Evolutionary conservation across 352 stramenopile species (phyloP).

Genomic region (Thraustotheca clavata): DNA sequence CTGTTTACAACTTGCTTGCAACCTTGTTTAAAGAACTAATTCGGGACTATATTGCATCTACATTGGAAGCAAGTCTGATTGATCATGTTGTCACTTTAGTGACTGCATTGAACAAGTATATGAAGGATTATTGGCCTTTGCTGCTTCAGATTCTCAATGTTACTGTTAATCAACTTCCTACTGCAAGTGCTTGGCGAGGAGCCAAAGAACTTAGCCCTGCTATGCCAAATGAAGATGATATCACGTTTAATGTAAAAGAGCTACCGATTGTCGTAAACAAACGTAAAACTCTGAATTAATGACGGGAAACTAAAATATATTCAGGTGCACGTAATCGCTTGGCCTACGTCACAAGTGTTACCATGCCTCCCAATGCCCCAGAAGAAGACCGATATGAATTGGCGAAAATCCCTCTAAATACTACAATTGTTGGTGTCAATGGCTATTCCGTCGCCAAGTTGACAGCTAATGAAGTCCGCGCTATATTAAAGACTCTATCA

Average conservation of each 20-base stretch:
- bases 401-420: neutral
- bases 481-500: conserved; percentile 41
- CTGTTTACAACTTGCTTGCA: conserved; percentile 75
- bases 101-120: conserved; percentile 71
- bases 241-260: conserved; percentile 35
- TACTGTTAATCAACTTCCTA: conserved; percentile 61
- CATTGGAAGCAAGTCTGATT: conserved; percentile 73
- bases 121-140: conserved; percentile 80
- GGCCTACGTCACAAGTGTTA: conserved; percentile 6
- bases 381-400: neutral
- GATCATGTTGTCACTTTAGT: conserved; percentile 77
- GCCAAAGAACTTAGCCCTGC: conserved; percentile 57
- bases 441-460: conserved; percentile 62
- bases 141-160: conserved; percentile 78
- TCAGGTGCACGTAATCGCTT: conserved; percentile 9
- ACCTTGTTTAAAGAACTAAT: conserved; percentile 68
- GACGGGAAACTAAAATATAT: neutral
- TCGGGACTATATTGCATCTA: conserved; percentile 76
- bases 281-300: conserved; percentile 13
- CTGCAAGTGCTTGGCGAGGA: conserved; percentile 66
- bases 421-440: conserved; percentile 56
- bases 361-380: neutral
- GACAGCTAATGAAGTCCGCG: conserved; percentile 53
- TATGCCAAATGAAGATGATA: conserved; percentile 59
- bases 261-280: conserved; percentile 65